Conservation (phyloP, 768 basidiomycete genomes). For the Leucocoprinus sp. region DNA sequence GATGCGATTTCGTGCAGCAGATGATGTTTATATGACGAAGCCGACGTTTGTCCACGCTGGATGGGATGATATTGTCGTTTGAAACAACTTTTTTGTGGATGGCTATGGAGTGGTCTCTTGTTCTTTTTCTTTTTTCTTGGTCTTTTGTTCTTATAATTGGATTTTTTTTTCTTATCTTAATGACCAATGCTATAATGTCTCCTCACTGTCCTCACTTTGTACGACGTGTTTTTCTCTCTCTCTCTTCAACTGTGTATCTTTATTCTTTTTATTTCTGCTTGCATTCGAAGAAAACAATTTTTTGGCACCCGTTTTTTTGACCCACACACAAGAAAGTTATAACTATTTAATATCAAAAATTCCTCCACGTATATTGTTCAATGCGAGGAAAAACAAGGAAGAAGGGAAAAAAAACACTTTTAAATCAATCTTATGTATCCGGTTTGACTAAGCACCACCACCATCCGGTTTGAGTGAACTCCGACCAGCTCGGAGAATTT, state of each 20-base stretch:
- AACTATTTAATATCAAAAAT: too few species aligned
- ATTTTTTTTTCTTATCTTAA: slow-evolving; percentile 10
- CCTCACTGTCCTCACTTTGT: too few species aligned
- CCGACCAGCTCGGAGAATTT: slow-evolving; percentile 85
- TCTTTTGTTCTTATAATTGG: not conserved
- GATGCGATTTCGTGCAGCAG: slow-evolving; percentile 9
- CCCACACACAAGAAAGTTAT: too few species aligned
- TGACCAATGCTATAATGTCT: too few species aligned
- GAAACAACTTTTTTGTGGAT: slow-evolving; percentile 27
- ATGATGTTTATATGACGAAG: slow-evolving; percentile 21
- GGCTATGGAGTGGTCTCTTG: too few species aligned
- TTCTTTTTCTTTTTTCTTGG: not conserved
- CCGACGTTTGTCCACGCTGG: slow-evolving; percentile 48
- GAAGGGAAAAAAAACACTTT: too few species aligned
- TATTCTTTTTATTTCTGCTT: slow-evolving; percentile 16
- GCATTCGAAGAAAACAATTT: slow-evolving; percentile 3
- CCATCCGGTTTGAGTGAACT: slow-evolving; percentile 83
- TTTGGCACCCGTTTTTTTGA: not conserved
- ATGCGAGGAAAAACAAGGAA: too few species aligned
- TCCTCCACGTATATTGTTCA: too few species aligned
- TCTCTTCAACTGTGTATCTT: slow-evolving; percentile 7
- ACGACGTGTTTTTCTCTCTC: not conserved
- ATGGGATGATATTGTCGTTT: slow-evolving; percentile 44
- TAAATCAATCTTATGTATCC: too few species aligned
- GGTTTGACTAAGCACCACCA: slow-evolving; percentile 51